These are phyloP conservation scores for Quercus wislizeni DNA, from an alignment of 306 rosid species.

Conservation along the genomic window DNA sequence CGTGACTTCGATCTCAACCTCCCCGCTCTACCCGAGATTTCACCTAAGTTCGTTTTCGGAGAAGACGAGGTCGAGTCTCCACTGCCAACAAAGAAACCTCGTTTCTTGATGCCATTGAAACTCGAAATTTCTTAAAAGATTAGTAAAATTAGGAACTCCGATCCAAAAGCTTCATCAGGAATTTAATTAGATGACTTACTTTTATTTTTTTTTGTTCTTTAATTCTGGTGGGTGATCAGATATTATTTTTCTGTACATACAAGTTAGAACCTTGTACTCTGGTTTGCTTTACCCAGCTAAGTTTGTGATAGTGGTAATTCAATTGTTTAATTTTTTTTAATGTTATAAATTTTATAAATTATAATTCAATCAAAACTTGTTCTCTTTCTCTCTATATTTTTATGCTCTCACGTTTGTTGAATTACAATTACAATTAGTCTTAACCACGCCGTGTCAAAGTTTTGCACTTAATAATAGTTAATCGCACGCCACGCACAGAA, in stretches of 20 bases:
- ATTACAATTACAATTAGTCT: no score
- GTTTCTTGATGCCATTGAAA: conserved; percentile 42
- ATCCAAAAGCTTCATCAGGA: background rate
- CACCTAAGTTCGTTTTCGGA: conserved; percentile 35
- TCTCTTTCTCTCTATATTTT: background rate
- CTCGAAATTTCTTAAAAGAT: conserved; percentile 35
- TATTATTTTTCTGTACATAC: conserved; percentile 36
- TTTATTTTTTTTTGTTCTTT: conserved; percentile 1
- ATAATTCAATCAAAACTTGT: background rate
- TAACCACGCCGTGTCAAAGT: background rate
- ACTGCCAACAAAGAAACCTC: conserved; percentile 68
- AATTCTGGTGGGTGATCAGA: background rate
- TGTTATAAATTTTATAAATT: background rate
- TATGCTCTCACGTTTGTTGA: background rate
- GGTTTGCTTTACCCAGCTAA: background rate
- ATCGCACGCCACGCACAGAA: background rate
- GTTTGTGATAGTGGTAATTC: conserved; percentile 30
- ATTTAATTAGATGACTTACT: background rate
- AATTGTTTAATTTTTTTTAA: conserved; percentile 29
- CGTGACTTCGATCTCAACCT: conserved; percentile 84
- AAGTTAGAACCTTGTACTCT: conserved; percentile 11
- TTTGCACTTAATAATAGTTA: background rate
- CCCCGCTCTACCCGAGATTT: conserved; percentile 73
- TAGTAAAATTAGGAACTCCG: conserved; percentile 2
- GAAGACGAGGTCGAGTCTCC: conserved; percentile 97